Percentiles rank a stretch among this genome's conserved stretches.
These are phyloP conservation scores for Tolypocladium capitatum DNA, from an alignment of 2,329 filamentous ascomycete species.

Conservation along the genomic window DNA sequence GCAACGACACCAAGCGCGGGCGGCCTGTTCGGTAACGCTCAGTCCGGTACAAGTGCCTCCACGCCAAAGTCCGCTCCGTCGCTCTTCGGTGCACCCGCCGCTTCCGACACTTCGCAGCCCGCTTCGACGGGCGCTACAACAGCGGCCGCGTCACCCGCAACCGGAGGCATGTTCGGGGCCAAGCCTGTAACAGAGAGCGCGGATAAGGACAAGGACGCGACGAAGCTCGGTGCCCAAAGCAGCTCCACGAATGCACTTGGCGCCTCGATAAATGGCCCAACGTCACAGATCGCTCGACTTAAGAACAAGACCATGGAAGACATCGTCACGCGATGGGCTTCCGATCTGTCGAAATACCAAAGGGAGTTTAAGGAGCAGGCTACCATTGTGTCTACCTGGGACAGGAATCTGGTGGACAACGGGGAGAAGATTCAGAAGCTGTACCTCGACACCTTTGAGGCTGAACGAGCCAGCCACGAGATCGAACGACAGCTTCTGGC, in stretches of 20 bases:
- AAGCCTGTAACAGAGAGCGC: conserved; percentile 18
- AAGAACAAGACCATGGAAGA: conserved; percentile 99
- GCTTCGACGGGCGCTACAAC: conserved; percentile 13
- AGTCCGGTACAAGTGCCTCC: conserved; percentile 6
- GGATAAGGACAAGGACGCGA: conserved; percentile 11
- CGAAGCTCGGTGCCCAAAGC: conserved; percentile 16
- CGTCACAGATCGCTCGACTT: conserved; percentile 74
- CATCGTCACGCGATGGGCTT: conserved; percentile 93
- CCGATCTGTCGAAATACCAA: conserved; percentile 88
- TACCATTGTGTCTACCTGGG: conserved; percentile 77
- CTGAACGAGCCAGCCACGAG: conserved; percentile 82
- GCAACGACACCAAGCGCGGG: conserved; percentile 17
- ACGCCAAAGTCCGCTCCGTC: conserved; percentile 6
- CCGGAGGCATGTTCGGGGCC: conserved; percentile 18
- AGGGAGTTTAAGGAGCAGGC: conserved; percentile 93
- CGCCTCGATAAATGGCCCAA: conserved; percentile 66
- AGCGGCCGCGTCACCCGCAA: conserved; percentile 13
- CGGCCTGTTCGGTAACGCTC: conserved; percentile 16
- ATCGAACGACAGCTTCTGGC: conserved; percentile 82
- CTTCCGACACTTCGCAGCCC: conserved; percentile 14
- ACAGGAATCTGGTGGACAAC: conserved; percentile 83
- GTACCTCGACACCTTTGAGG: conserved; percentile 84
- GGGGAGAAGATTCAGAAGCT: conserved; percentile 89
- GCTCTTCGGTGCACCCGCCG: conserved; percentile 10
- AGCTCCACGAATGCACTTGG: conserved; percentile 34